Evolutionary conservation across 441 rosid genomes (phyloP), one percentile per base, ranked within the genome.

Genomic region (Pelargonium australe): DNA sequence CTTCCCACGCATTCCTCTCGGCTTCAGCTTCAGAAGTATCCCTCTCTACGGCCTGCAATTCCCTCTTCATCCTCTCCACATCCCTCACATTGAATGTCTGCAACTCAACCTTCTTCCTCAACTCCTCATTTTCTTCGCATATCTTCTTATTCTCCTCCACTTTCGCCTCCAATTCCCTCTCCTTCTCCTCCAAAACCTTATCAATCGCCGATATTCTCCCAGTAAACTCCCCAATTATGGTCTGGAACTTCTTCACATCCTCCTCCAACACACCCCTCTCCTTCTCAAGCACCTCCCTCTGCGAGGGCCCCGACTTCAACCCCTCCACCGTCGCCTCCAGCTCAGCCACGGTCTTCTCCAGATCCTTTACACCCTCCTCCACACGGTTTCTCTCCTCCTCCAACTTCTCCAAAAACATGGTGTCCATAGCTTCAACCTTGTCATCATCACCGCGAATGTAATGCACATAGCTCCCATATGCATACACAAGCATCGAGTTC

Each of bases 51-150:
- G 87, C 91, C 73, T 80, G 85, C 81, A 95, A 73, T 85, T 91
- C 96, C 80, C 91, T 88, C 84, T 81, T 88, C 97, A 91, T 94
- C 85, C 99, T 89, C 83, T 94, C 96, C 0, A 81, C 88, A 77
- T 91, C 99, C 76, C 96, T 81, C 0, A 84, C 75, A 68, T 87
- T 94, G 51, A 94, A 78, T 14, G 81, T 85, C 86, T 89, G 97
- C 75, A 79, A 77, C 66, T 85, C 89, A 66, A 91, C 88, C 60
- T 72, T 84, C 80, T 83, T 87, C 85, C 77, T 87, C 81, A 94
- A 72, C 77, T 83, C 97, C 53, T 84, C 85, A 44, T 91, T 94
- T 81, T 94, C 97, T 71, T 76, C 77, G 2, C 79, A 76, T 45
- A 83, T 85, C 80, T 70, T 76, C 73, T 73, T 79, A 66, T 63